These are phyloP conservation scores for Neonectria magnoliae DNA, from an alignment of 2,329 filamentous ascomycete species.

Conservation along the genomic window DNA sequence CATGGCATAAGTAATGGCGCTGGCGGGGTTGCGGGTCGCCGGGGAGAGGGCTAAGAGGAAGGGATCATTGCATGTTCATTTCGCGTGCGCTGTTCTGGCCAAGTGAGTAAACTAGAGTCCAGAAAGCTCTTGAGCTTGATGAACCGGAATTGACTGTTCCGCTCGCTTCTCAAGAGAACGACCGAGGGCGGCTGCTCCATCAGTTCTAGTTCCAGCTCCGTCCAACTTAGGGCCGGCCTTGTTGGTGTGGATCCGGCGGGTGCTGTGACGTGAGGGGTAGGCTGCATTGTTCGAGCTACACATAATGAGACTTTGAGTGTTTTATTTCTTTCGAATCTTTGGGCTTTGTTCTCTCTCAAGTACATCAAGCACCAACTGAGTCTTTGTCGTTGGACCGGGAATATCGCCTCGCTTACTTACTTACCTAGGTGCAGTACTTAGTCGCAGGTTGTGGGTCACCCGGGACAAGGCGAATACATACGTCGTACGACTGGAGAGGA, in stretches of 20 bases:
- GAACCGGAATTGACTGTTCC: neutral
- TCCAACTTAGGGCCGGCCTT: no score
- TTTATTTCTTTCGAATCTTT: neutral
- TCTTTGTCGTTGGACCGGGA: neutral
- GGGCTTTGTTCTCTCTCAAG: neutral
- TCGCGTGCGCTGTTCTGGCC: neutral
- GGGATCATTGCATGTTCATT: constrained; percentile 29
- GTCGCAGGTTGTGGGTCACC: constrained; percentile 13
- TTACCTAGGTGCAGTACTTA: neutral
- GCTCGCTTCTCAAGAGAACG: neutral
- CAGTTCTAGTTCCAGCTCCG: neutral
- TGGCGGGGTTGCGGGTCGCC: constrained; percentile 3
- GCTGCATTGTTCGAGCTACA: neutral
- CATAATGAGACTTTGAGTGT: neutral
- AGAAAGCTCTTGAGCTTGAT: neutral
- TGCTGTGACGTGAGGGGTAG: neutral
- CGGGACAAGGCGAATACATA: constrained; percentile 2
- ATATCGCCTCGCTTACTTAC: neutral
- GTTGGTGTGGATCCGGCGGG: neutral
- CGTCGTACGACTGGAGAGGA: constrained; percentile 20
- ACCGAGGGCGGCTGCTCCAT: neutral
- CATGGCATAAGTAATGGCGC: neutral
- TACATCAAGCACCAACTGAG: neutral
- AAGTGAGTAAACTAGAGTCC: neutral
- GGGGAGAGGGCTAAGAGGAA: neutral